Conservation (phyloP, 257 asterid genomes). For the Handroanthus guayacan region DNA sequence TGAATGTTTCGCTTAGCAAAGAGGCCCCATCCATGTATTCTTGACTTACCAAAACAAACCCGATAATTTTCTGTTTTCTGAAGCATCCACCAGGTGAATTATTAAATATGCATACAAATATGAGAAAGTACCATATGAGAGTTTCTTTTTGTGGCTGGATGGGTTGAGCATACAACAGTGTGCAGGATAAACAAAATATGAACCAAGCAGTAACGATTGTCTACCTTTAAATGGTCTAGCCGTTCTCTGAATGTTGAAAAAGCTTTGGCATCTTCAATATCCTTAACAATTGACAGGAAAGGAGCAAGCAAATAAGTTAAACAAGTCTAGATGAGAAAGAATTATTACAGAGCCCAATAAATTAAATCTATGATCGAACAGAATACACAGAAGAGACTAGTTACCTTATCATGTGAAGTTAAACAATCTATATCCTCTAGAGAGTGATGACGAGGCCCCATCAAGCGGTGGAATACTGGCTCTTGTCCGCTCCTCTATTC, state of each 20-base stretch:
- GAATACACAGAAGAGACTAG: constrained; percentile 29
- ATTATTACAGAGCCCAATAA: background rate
- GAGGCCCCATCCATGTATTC: constrained; percentile 99
- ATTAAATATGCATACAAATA: constrained; percentile 17
- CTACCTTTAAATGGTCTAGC: constrained; percentile 72
- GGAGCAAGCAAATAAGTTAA: constrained; percentile 32
- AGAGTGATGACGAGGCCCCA: constrained; percentile 81
- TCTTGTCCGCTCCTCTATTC: constrained; percentile 55
- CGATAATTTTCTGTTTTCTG: constrained; percentile 78
- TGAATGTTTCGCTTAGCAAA: constrained; percentile 85
- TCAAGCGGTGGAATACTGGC: constrained; percentile 75
- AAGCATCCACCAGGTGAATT: constrained; percentile 36
- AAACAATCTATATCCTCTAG: constrained; percentile 63
- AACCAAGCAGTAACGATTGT: constrained; percentile 30
- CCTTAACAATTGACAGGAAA: constrained; percentile 51
- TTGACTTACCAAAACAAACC: constrained; percentile 95
- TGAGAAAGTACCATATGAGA: background rate
- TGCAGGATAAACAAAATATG: constrained; percentile 6
- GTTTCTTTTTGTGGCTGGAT: background rate
- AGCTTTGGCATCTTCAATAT: constrained; percentile 48
- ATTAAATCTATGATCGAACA: background rate
- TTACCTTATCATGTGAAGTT: constrained; percentile 60
- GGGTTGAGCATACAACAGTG: background rate
- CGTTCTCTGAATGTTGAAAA: constrained; percentile 82
- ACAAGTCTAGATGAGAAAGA: constrained; percentile 14